Evolutionary conservation across 768 basidiomycete species (phyloP).

Genomic region (Ramaria sp.): DNA sequence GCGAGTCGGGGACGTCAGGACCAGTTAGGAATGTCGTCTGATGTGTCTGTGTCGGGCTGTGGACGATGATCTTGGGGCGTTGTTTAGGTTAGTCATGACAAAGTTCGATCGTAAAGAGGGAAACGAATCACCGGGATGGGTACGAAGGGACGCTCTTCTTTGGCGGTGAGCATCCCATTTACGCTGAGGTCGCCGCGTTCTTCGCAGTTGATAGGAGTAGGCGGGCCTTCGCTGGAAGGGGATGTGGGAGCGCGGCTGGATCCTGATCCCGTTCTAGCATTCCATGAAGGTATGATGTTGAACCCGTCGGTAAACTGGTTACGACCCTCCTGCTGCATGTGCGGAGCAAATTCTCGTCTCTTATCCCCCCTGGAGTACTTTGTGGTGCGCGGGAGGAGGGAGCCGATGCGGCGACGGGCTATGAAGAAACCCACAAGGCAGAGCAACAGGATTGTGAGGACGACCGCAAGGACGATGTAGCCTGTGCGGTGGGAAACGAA

Average conservation of each 20-base stretch:
- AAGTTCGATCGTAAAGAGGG: neutral
- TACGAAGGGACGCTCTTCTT: neutral
- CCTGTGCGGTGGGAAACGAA: neutral
- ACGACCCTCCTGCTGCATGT: neutral
- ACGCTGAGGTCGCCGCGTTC: neutral
- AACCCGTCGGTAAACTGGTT: neutral
- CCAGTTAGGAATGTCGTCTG: neutral
- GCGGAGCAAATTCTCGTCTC: neutral
- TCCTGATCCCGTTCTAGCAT: neutral
- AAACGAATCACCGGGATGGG: neutral
- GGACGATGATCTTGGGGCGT: neutral
- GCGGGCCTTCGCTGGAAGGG: neutral
- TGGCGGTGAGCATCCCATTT: neutral
- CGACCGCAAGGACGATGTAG: conserved; percentile 5
- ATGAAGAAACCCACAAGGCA: neutral
- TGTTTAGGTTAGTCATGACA: neutral
- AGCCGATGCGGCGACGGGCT: neutral
- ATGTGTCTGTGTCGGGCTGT: conserved; percentile 1
- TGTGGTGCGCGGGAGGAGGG: neutral
- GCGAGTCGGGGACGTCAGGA: neutral
- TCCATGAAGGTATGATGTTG: neutral
- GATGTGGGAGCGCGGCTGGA: neutral
- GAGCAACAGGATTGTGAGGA: neutral
- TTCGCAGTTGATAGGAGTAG: neutral
- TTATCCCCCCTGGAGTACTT: neutral